Conservation (phyloP, 805 yeast genomes). For the Metschnikowia anglica region DNA sequence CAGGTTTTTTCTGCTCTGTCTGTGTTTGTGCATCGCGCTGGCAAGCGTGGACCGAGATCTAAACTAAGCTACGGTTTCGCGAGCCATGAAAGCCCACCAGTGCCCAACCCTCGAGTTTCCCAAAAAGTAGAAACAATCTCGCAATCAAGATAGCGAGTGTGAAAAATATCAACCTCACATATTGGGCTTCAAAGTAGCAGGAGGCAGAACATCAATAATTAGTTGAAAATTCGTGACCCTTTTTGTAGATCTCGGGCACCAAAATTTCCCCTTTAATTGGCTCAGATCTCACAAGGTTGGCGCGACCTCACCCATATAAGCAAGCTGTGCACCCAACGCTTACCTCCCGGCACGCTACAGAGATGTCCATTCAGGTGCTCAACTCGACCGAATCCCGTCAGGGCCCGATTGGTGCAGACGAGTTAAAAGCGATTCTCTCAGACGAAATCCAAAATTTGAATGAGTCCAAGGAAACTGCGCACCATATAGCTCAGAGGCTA, state of each 20-base stretch:
- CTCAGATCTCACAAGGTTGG: neutral
- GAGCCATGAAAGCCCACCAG: neutral
- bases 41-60: neutral
- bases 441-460: slow-evolving; percentile 3
- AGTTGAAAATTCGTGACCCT: too few relatives aligned
- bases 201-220: too few relatives aligned
- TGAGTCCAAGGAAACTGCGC: slow-evolving; percentile 27
- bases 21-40: slow-evolving; percentile 11
- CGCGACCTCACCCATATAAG: neutral
- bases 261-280: too few relatives aligned
- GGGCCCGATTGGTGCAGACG: slow-evolving; percentile 14
- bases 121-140: too few relatives aligned
- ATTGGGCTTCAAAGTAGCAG: too few relatives aligned
- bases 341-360: neutral
- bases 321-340: neutral
- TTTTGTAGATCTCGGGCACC: too few relatives aligned
- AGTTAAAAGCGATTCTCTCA: slow-evolving; percentile 7
- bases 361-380: slow-evolving; percentile 16
- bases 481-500: slow-evolving; percentile 34
- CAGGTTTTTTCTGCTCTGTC: slow-evolving; percentile 1
- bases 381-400: slow-evolving; percentile 11
- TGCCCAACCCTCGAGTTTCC: neutral
- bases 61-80: neutral
- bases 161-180: too few relatives aligned
- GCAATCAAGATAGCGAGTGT: too few relatives aligned